Evolutionary conservation across 1,284 basidiomycete genomes (phyloP).

Genomic region (Ganoderma multipileum): DNA sequence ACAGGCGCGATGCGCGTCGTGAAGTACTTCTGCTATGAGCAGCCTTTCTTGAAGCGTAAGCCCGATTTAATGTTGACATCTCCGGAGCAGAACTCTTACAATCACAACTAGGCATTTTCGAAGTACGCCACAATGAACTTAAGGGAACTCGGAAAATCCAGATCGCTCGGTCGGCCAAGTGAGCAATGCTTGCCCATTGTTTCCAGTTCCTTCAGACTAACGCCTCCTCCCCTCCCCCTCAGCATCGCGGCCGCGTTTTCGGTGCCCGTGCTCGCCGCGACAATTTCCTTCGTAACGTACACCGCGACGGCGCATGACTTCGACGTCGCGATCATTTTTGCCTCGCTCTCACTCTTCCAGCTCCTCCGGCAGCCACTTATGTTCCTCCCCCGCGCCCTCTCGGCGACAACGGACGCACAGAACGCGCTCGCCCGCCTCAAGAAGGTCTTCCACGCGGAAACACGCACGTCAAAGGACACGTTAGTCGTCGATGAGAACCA

Average conservation of each 20-base stretch:
- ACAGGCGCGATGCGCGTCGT: conserved; percentile 74
- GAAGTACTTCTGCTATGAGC: conserved; percentile 80
- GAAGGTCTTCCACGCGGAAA: conserved; percentile 66
- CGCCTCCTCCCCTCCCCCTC: conserved; percentile 1
- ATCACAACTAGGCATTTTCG: conserved; percentile 53
- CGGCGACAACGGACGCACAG: conserved; percentile 68
- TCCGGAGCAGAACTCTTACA: neutral
- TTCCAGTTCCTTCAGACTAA: conserved; percentile 3
- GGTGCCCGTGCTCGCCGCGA: conserved; percentile 74
- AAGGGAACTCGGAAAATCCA: conserved; percentile 63
- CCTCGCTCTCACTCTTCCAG: conserved; percentile 75
- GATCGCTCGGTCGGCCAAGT: conserved; percentile 69
- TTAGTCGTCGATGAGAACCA: conserved; percentile 53
- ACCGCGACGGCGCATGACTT: conserved; percentile 60
- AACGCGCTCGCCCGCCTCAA: conserved; percentile 64
- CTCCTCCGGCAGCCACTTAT: conserved; percentile 72
- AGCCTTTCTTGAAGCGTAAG: conserved; percentile 67
- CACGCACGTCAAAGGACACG: conserved; percentile 46
- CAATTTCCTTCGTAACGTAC: conserved; percentile 79
- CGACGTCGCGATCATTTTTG: conserved; percentile 72
- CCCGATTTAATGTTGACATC: neutral
- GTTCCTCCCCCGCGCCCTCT: conserved; percentile 72
- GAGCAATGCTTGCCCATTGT: conserved; percentile 27
- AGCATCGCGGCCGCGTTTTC: conserved; percentile 61
- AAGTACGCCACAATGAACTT: conserved; percentile 62